Evolutionary conservation across 768 basidiomycete genomes (phyloP).

Genomic region (Russula sp.): DNA sequence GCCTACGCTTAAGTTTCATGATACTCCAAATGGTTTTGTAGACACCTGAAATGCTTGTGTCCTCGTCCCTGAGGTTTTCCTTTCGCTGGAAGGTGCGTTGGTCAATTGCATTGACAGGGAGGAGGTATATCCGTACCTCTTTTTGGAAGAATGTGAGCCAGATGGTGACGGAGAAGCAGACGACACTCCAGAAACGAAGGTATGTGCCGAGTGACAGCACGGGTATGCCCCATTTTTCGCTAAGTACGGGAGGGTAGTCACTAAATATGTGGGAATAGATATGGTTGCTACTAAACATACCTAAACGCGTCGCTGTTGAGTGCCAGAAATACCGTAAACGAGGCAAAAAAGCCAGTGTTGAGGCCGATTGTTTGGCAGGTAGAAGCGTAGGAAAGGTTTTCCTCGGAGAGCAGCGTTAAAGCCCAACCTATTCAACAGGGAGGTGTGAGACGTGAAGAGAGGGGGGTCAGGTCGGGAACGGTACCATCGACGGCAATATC

Average conservation of each 20-base stretch:
- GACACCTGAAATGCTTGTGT: slow-evolving; percentile 85
- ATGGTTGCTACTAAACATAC: slow-evolving; percentile 36
- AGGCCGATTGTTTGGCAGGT: slow-evolving; percentile 98
- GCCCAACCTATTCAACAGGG: slow-evolving; percentile 53
- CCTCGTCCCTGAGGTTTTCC: slow-evolving; percentile 62
- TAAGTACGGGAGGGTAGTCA: slow-evolving; percentile 27
- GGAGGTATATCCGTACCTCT: slow-evolving; percentile 50
- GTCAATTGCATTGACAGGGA: background rate
- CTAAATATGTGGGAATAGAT: slow-evolving; percentile 3
- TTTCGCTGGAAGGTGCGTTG: slow-evolving; percentile 49
- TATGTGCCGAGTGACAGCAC: slow-evolving; percentile 70
- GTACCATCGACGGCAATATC: slow-evolving; percentile 97
- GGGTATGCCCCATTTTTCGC: slow-evolving; percentile 72
- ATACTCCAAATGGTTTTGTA: slow-evolving; percentile 96
- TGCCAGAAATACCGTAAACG: slow-evolving; percentile 95
- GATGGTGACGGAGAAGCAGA: slow-evolving; percentile 79
- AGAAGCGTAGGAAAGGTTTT: slow-evolving; percentile 92
- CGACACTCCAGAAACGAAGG: slow-evolving; percentile 76
- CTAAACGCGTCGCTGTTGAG: slow-evolving; percentile 90
- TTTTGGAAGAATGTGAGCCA: slow-evolving; percentile 86
- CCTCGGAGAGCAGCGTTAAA: slow-evolving; percentile 80
- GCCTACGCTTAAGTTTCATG: slow-evolving; percentile 81
- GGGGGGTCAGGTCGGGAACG: slow-evolving; percentile 29
- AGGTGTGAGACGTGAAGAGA: slow-evolving; percentile 31
- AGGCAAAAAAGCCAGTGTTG: slow-evolving; percentile 91